These are phyloP conservation scores for Pilobolus umbonatus DNA, from an alignment of 192 early-diverging fungal species.

Conservation along the genomic window DNA sequence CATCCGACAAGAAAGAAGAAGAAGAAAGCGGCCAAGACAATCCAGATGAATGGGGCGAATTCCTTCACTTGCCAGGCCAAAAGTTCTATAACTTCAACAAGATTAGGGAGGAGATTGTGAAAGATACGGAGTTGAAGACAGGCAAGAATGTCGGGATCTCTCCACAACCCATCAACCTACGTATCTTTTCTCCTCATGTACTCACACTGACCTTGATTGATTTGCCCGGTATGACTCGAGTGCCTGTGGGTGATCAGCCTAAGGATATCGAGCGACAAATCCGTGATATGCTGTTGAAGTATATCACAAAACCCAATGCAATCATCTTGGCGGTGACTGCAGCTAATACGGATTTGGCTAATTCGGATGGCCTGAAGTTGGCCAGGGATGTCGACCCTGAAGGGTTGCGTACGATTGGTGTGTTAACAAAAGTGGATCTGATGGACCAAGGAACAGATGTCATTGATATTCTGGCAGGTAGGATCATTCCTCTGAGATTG, in stretches of 20 bases:
- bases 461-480: slow-evolving; percentile 95
- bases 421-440: slow-evolving; percentile 98
- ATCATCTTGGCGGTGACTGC: slow-evolving; percentile 98
- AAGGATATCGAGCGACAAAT: slow-evolving; percentile 99
- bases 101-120: slow-evolving; percentile 94
- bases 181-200: slow-evolving; percentile 98
- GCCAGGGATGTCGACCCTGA: slow-evolving; percentile 98
- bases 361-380: slow-evolving; percentile 97
- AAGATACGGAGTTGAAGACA: slow-evolving; percentile 87
- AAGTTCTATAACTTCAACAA: slow-evolving; percentile 96
- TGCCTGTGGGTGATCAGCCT: slow-evolving; percentile 98
- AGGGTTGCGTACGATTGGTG: slow-evolving; percentile 95
- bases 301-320: slow-evolving; percentile 95
- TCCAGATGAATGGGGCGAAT: slow-evolving; percentile 97
- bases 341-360: slow-evolving; percentile 98
- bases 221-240: slow-evolving; percentile 98
- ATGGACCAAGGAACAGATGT: slow-evolving; percentile 99
- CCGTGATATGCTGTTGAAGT: slow-evolving; percentile 96
- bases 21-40: slow-evolving; percentile 47
- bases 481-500: slow-evolving; percentile 93
- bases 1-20: not conserved
- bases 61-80: slow-evolving; percentile 94
- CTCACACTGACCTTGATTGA: slow-evolving; percentile 97
- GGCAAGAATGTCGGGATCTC: slow-evolving; percentile 86
- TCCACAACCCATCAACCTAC: slow-evolving; percentile 93